Percentiles rank a stretch among this genome's conserved stretches.
These are phyloP conservation scores for Ceratocystis eucalypticola DNA, from an alignment of 2,329 filamentous ascomycete genomes.

Conservation along the genomic window DNA sequence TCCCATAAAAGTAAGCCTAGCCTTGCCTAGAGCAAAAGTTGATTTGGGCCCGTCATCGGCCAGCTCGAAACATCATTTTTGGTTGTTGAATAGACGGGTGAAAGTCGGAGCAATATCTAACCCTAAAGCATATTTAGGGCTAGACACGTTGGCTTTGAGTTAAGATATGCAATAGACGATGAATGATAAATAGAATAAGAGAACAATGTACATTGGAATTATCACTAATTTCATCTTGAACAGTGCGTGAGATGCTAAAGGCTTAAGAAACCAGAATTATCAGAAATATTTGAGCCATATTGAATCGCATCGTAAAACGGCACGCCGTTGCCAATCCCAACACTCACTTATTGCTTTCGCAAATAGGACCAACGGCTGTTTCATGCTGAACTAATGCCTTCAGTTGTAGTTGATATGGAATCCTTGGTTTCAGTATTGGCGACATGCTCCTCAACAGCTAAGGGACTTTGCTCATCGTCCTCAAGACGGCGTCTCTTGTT, in stretches of 20 bases:
- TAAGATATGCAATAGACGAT: no score
- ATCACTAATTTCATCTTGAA: background rate
- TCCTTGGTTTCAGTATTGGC: background rate
- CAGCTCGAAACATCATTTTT: background rate
- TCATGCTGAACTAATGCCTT: background rate
- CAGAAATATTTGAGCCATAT: background rate
- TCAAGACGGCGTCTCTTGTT: slow-evolving; percentile 45
- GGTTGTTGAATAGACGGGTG: background rate
- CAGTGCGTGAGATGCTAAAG: background rate
- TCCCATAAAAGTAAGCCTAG: background rate
- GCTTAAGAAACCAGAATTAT: background rate
- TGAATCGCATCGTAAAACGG: background rate
- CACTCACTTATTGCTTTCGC: background rate
- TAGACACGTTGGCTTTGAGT: no score
- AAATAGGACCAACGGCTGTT: background rate
- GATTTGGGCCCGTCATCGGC: slow-evolving; percentile 1
- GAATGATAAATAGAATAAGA: no score
- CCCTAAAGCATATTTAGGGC: background rate
- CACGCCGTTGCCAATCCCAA: background rate
- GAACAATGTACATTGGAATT: background rate
- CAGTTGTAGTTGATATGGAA: background rate
- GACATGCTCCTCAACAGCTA: slow-evolving; percentile 24
- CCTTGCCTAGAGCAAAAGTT: background rate
- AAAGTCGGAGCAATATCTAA: background rate
- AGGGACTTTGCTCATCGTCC: slow-evolving; percentile 25